Base-by-base conservation (phyloP, 1,139 yeast species). In the Kodamaea suecica region DNA sequence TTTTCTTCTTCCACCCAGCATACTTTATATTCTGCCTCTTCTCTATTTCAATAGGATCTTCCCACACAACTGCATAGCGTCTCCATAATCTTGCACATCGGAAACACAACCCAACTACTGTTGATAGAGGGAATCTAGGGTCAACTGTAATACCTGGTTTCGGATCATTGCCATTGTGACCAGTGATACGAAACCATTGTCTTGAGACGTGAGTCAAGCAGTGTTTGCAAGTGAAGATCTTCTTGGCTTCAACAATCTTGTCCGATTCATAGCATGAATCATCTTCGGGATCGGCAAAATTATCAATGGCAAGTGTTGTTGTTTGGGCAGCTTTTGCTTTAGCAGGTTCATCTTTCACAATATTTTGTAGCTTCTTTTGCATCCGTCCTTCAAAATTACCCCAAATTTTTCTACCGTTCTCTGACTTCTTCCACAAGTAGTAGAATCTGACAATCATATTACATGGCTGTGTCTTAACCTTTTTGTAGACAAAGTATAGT, bases 81-180 rank as follows among this genome's bases (percentile, higher is more conserved):
- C 96, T 70, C 98, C 98, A 92, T 27, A 92, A 57, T 39, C 82
- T 70, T 0, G 97, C 96, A 64, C 98, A 92, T 36, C 97, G 69
- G 31, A 74, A 63, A 55, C 98, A 92, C 12, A 92, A 63, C 0
- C 88, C 96, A 8, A 66, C 55, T 1, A 63, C 55, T 6, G 53
- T 37, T 2, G 59, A 56, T 17, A 51, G 53, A 4, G 52, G 42
- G 4, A 54, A 61, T 4, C 53, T 51, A 0, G 54, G 54, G 27
- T 60, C 59, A 2, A 52, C 37, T 0, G 36, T 26, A 10, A 50
- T 54, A 8, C 44, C 50, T 3, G 34, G 27, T 21, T 33, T 33
- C 9, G 42, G 25, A 15, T 53, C 44, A n/a, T 48, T 48, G 45
- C 57, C 71, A 29, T 72, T 76, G 42, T 59, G 66, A 0, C 94